Conservation (phyloP, 495 filamentous ascomycete genomes). For the Annulohypoxylon stygium region DNA sequence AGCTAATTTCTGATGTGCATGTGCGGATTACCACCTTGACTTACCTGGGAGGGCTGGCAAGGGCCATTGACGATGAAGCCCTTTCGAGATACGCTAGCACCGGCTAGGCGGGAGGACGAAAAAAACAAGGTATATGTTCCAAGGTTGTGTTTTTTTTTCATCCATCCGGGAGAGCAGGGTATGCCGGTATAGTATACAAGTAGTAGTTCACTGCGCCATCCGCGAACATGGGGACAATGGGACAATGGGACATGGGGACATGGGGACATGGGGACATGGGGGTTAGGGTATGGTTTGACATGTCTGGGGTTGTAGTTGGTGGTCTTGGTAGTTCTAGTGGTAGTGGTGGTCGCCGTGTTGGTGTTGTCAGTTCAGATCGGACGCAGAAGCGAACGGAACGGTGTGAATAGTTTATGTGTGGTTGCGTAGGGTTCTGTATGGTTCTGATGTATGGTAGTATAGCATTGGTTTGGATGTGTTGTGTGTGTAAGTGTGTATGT, state of each 20-base stretch:
- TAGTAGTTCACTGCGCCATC: slow-evolving; percentile 26
- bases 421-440: slow-evolving; percentile 9
- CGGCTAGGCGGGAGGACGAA: slow-evolving; percentile 35
- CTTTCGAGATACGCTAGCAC: slow-evolving; percentile 35
- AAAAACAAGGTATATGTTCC: slow-evolving; percentile 17
- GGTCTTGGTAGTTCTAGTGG: slow-evolving; percentile 16
- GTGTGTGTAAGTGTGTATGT: slow-evolving; percentile 3
- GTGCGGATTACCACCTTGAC: slow-evolving; percentile 47
- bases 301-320: slow-evolving; percentile 8
- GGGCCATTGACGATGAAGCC: slow-evolving; percentile 43
- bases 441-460: slow-evolving; percentile 6
- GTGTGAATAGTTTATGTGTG: slow-evolving; percentile 9
- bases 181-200: slow-evolving; percentile 28
- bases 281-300: background rate
- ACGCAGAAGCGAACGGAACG: slow-evolving; percentile 45
- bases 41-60: slow-evolving; percentile 27
- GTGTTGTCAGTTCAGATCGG: slow-evolving; percentile 46
- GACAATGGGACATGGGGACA: background rate
- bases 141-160: background rate
- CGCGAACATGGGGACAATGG: slow-evolving; percentile 9
- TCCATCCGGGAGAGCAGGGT: slow-evolving; percentile 27
- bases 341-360: slow-evolving; percentile 32
- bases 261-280: slow-evolving; percentile 1
- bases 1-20: slow-evolving; percentile 50
- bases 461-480: slow-evolving; percentile 1